Evolutionary conservation across 2,329 filamentous ascomycete genomes (phyloP), one percentile per base, ranked within the genome.

Genomic region (Alternaria arborescens): DNA sequence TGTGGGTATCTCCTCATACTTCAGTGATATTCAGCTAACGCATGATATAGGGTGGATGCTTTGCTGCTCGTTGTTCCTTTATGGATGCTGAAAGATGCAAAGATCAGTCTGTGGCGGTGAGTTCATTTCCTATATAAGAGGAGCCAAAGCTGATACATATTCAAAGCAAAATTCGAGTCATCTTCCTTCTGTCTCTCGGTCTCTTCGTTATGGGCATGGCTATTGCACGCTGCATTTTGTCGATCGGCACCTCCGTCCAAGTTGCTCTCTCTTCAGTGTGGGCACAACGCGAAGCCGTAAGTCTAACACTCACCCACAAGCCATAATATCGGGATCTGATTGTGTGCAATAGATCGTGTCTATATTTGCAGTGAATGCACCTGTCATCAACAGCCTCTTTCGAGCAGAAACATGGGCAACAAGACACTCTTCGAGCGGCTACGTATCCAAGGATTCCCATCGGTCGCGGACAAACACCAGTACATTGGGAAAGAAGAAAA

Each of bases 181-280:
- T 56, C 10, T 56, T 56, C 2, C 53, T 56, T 4, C 36, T 56
- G 11, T 56, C 53, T 30, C 44, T 56, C 4, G 36, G 36, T 8
- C 34, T 56, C 4, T 51, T 56, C 24, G 44, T 56, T 11, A 51
- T 56, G 53, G 53, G 44, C 0, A 56, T 56, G 53, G 53, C 44
- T 20, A 56, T 40, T 2, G 44, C 53, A n/a, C 53, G 53, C 36
- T 56, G 44, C 12, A 42, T 56, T n/a, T 10, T 56, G n/a, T 51
- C 53, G 5, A 56, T 51, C 2, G 53, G 53, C 28, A 50, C 53
- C 8, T 50, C 44, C 3, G 53, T 56, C 8, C 34, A 56, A 41
- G 53, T 56, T 3, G 53, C 53, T 51, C 53, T 56, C 2, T 47
- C 53, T 24, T 56, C 53, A 32, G 53, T 56, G 4, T 56, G 53